phyloP scores from a whole-genome alignment of 208 protist genomes.

The Crithidia sp. region DNA sequence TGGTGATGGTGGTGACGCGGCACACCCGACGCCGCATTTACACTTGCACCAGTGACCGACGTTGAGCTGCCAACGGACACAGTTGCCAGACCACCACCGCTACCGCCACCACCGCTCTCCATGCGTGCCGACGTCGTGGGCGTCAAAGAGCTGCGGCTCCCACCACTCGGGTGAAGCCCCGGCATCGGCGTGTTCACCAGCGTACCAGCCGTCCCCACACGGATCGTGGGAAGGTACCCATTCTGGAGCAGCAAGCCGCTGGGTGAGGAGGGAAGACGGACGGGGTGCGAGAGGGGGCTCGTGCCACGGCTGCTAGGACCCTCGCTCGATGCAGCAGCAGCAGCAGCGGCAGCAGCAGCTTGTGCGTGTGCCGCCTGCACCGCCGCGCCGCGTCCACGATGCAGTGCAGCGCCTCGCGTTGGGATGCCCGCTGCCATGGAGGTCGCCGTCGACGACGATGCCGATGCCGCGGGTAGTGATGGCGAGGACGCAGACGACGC shows the following conservation, averaged over 20 bases:
- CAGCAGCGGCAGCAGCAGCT: too few species aligned
- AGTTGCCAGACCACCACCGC: not conserved
- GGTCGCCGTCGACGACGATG: not conserved
- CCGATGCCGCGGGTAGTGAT: not conserved
- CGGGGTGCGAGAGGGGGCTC: not conserved
- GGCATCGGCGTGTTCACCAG: slow-evolving; percentile 12
- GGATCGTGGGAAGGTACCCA: slow-evolving; percentile 8
- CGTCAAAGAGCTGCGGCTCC: slow-evolving; percentile 5
- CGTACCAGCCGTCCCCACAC: slow-evolving; percentile 10
- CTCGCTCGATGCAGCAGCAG: too few species aligned
- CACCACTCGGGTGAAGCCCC: not conserved
- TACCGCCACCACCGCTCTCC: not conserved
- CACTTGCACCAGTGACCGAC: not conserved
- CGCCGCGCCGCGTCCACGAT: slow-evolving; percentile 27
- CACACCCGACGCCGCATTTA: not conserved
- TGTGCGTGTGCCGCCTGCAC: slow-evolving; percentile 1
- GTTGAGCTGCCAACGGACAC: not conserved
- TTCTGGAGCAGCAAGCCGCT: slow-evolving; percentile 1
- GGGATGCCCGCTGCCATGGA: not conserved
- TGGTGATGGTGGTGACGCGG: slow-evolving; percentile 23
- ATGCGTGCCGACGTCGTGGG: not conserved
- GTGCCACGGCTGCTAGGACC: not conserved
- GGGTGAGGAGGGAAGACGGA: not conserved
- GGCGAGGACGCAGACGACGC: not conserved
- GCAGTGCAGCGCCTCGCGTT: slow-evolving; percentile 8